Evolutionary conservation across 805 yeast species (phyloP).

Genomic region (Dipodascus albidus): DNA sequence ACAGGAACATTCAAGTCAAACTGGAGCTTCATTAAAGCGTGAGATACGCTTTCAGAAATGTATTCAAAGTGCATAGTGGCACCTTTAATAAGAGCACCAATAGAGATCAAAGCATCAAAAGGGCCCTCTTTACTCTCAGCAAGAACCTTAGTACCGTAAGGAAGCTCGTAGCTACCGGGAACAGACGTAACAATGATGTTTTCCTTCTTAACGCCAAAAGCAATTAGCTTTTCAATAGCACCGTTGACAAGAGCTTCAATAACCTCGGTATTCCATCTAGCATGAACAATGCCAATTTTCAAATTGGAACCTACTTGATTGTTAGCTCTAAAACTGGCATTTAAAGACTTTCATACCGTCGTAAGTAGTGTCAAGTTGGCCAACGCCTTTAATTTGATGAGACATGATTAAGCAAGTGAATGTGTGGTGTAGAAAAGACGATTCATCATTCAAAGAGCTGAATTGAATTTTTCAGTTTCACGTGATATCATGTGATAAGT

Average conservation of each 20-base stretch:
- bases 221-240: conserved; percentile 45
- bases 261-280: conserved; percentile 83
- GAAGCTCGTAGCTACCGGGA: conserved; percentile 93
- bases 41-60: conserved; percentile 82
- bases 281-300: conserved; percentile 80
- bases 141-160: conserved; percentile 53
- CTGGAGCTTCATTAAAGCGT: conserved; percentile 76
- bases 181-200: conserved; percentile 76
- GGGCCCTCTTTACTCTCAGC: conserved; percentile 10
- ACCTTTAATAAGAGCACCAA: conserved; percentile 92
- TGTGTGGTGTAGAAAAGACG: no score
- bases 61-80: conserved; percentile 97
- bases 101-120: conserved; percentile 77
- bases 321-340: conserved; percentile 22
- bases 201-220: conserved; percentile 60
- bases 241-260: conserved; percentile 76
- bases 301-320: conserved; percentile 25
- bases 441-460: no score
- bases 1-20: conserved; percentile 62
- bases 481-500: no score
- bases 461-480: no score
- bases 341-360: conserved; percentile 32
- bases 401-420: no score
- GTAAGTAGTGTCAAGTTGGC: conserved; percentile 54
- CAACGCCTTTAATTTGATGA: conserved; percentile 54